Percentiles rank a stretch among this genome's conserved stretches.
These are phyloP conservation scores for Secale cereale DNA, from an alignment of 176 grass and related monocot genomes.

Conservation along the genomic window DNA sequence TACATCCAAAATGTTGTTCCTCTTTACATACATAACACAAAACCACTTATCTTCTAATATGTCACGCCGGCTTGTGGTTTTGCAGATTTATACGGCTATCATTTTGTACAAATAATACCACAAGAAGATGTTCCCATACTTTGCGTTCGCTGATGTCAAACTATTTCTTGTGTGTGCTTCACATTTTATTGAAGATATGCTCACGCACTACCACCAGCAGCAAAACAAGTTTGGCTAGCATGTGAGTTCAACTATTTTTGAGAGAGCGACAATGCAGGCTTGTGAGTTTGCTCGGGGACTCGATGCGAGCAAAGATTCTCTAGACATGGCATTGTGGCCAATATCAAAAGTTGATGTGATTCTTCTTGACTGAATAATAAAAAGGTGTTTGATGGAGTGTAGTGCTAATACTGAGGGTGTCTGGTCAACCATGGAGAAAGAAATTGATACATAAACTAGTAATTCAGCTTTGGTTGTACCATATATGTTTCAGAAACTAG, in stretches of 20 bases:
- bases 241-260: constrained; percentile 26
- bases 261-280: constrained; percentile 35
- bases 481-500: constrained; percentile 29
- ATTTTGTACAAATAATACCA: too few species aligned
- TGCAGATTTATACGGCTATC: constrained; percentile 64
- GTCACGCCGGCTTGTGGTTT: not conserved
- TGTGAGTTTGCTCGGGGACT: constrained; percentile 52
- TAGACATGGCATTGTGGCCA: constrained; percentile 37
- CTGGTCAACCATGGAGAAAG: constrained; percentile 60
- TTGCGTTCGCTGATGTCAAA: constrained; percentile 32
- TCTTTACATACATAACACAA: not conserved
- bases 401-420: constrained; percentile 37
- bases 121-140: constrained; percentile 41
- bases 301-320: constrained; percentile 12
- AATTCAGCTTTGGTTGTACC: not conserved
- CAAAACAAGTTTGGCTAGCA: not conserved
- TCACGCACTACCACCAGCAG: constrained; percentile 29
- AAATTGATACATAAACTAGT: constrained; percentile 13
- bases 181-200: constrained; percentile 19
- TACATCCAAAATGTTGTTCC: not conserved
- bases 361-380: constrained; percentile 36
- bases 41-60: not conserved
- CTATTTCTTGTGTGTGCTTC: constrained; percentile 31
- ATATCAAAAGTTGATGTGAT: constrained; percentile 54
- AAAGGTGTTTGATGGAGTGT: constrained; percentile 55